phyloP scores from a whole-genome alignment of 495 filamentous ascomycete species.

The Aspergillus kassunensis region DNA sequence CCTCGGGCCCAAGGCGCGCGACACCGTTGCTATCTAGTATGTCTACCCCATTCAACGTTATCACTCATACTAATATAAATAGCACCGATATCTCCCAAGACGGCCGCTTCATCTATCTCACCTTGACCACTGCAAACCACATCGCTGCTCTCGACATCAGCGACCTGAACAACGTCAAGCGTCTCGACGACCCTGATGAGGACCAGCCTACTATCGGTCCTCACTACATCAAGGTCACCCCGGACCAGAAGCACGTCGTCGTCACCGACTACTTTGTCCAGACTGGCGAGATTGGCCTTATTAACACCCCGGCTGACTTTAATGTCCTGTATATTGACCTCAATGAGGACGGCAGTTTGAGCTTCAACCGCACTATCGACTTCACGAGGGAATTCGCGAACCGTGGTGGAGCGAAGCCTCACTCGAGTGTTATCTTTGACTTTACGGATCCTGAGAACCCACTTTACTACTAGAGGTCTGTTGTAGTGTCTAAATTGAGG shows the following conservation, averaged over 20 bases:
- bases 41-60: not conserved
- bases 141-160: slow-evolving; percentile 61
- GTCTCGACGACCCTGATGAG: slow-evolving; percentile 57
- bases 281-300: slow-evolving; percentile 55
- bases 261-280: slow-evolving; percentile 66
- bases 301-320: slow-evolving; percentile 61
- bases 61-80: not conserved
- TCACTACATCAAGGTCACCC: slow-evolving; percentile 62
- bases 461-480: slow-evolving; percentile 31
- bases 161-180: slow-evolving; percentile 54
- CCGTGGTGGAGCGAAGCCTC: slow-evolving; percentile 56
- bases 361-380: slow-evolving; percentile 57
- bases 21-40: slow-evolving; percentile 56
- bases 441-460: slow-evolving; percentile 48
- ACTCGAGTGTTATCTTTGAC: slow-evolving; percentile 57
- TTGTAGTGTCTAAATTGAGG: not conserved
- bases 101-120: slow-evolving; percentile 56
- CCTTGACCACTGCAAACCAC: slow-evolving; percentile 59
- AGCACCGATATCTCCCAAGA: slow-evolving; percentile 56
- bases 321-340: slow-evolving; percentile 61
- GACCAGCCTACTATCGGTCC: slow-evolving; percentile 57
- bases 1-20: slow-evolving; percentile 51
- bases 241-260: slow-evolving; percentile 59
- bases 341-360: slow-evolving; percentile 47
- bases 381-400: slow-evolving; percentile 49